Evolutionary conservation across 2,329 filamentous ascomycete genomes (phyloP).

Genomic region (Neobulgaria alba): DNA sequence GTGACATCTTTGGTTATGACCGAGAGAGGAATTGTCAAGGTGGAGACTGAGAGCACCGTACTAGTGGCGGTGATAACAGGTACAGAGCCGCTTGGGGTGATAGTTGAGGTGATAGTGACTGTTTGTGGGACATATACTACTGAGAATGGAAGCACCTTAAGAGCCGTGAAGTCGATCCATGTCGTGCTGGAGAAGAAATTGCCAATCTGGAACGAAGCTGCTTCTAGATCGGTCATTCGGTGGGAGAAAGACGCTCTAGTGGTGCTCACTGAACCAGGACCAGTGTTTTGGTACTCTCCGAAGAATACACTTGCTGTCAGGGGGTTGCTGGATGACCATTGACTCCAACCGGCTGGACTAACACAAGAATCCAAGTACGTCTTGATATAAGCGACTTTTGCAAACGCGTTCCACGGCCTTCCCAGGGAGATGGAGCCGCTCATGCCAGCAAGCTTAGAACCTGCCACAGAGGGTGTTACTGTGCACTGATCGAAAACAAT

Average conservation of each 20-base stretch:
- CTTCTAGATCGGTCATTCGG: constrained; percentile 30
- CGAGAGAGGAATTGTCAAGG: constrained; percentile 18
- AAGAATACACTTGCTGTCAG: constrained; percentile 40
- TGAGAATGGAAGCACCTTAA: constrained; percentile 32
- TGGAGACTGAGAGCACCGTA: constrained; percentile 18
- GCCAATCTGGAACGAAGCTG: constrained; percentile 32
- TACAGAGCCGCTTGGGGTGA: constrained; percentile 12
- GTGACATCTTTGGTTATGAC: constrained; percentile 23
- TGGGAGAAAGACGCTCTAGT: constrained; percentile 30
- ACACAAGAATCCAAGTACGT: no score
- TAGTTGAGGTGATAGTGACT: constrained; percentile 7
- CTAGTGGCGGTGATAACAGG: constrained; percentile 23
- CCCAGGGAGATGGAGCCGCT: no score
- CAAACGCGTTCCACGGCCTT: no score
- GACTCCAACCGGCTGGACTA: constrained; percentile 39
- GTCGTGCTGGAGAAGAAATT: constrained; percentile 33
- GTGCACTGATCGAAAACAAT: no score
- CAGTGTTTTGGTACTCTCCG: constrained; percentile 43
- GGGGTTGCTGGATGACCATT: constrained; percentile 35
- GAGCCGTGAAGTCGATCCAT: constrained; percentile 35
- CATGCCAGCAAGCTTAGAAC: no score
- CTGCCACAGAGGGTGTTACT: no score
- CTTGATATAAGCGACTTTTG: no score
- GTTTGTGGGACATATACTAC: constrained; percentile 17
- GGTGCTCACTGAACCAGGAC: constrained; percentile 37